These are phyloP conservation scores for Chrysoporthe puriensis DNA, from an alignment of 2,329 filamentous ascomycete species.

Conservation along the genomic window DNA sequence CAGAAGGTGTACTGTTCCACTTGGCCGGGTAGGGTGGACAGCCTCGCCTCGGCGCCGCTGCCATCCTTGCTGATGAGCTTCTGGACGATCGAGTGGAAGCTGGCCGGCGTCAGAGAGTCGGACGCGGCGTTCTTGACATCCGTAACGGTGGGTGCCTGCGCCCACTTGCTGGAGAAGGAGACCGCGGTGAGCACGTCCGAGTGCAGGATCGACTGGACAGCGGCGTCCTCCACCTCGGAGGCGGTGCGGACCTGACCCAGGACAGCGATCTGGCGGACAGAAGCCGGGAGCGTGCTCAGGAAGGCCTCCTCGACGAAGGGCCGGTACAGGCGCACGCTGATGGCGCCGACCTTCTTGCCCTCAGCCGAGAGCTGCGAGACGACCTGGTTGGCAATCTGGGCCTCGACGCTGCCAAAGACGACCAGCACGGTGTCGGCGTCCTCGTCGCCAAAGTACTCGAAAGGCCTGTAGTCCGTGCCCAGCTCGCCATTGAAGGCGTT, in stretches of 20 bases:
- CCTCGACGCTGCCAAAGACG: conserved; percentile 89
- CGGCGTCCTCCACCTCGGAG: conserved; percentile 72
- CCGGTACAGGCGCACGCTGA: conserved; percentile 92
- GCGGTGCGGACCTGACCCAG: conserved; percentile 85
- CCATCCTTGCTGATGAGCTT: conserved; percentile 51
- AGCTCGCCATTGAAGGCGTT: conserved; percentile 85
- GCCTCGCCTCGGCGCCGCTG: conserved; percentile 48
- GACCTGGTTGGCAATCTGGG: conserved; percentile 82
- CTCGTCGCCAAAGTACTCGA: conserved; percentile 89
- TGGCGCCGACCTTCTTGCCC: conserved; percentile 79
- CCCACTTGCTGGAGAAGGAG: conserved; percentile 73
- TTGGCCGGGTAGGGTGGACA: conserved; percentile 51
- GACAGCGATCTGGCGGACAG: conserved; percentile 76
- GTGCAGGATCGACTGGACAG: conserved; percentile 83
- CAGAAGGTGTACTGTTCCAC: conserved; percentile 91
- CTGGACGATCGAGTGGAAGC: conserved; percentile 55
- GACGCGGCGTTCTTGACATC: conserved; percentile 90
- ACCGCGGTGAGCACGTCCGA: conserved; percentile 88
- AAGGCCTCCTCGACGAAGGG: conserved; percentile 96
- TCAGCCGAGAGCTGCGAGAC: conserved; percentile 71
- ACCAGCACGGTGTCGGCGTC: conserved; percentile 82
- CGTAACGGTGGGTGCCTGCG: conserved; percentile 65
- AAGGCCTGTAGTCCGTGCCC: conserved; percentile 88
- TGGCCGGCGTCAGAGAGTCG: conserved; percentile 58
- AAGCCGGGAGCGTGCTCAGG: conserved; percentile 76